phyloP scores from a whole-genome alignment of 2,329 filamentous ascomycete genomes.

The Venturiaceae sp. region DNA sequence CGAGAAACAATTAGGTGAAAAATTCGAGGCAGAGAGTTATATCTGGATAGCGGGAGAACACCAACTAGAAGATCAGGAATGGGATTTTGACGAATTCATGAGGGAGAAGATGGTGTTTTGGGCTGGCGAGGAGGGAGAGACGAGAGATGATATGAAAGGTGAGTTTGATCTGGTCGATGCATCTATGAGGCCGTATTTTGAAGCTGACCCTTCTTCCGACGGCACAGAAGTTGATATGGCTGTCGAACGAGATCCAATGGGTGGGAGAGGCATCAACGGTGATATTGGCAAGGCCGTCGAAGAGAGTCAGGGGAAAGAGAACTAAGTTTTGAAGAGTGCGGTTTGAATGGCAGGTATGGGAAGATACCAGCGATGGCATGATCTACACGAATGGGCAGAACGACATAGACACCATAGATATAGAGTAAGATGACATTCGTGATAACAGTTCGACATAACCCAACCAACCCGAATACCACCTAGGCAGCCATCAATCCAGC shows the following conservation, averaged over 20 bases:
- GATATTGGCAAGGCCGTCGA: constrained; percentile 18
- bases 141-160: constrained; percentile 36
- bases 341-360: background rate
- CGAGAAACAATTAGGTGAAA: constrained; percentile 25
- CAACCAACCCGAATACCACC: no score
- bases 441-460: no score
- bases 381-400: no score
- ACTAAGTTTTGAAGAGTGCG: background rate
- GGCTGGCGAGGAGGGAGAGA: constrained; percentile 36
- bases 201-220: background rate
- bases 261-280: constrained; percentile 32
- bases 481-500: no score
- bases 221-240: constrained; percentile 8
- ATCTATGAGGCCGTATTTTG: background rate
- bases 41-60: constrained; percentile 40
- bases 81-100: constrained; percentile 81
- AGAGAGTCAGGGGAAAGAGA: constrained; percentile 1
- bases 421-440: no score
- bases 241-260: constrained; percentile 28
- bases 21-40: constrained; percentile 35
- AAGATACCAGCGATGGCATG: no score
- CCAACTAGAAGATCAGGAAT: constrained; percentile 62
- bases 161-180: constrained; percentile 16
- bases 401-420: no score
- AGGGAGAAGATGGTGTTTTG: constrained; percentile 59